These are phyloP conservation scores for Salvia miltiorrhiza DNA, from an alignment of 257 asterid species.

Conservation along the genomic window DNA sequence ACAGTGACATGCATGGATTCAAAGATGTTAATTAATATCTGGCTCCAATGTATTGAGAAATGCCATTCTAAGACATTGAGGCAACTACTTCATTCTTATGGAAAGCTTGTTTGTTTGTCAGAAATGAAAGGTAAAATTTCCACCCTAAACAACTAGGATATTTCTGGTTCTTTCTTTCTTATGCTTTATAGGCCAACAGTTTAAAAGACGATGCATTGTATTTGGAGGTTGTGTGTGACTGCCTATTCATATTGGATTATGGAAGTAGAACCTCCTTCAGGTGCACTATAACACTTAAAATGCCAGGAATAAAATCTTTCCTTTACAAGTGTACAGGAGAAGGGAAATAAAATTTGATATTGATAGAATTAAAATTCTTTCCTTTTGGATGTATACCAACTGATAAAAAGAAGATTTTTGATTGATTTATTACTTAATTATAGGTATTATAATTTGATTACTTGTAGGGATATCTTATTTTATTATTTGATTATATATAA, in stretches of 20 bases:
- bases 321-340: not conserved
- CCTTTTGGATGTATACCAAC: no score
- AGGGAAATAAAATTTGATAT: not conserved
- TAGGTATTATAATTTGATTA: not conserved
- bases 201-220: not conserved
- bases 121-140: constrained; percentile 64
- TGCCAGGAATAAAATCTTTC: not conserved
- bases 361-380: not conserved
- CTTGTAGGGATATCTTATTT: not conserved
- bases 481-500: not conserved
- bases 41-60: constrained; percentile 78
- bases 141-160: not conserved
- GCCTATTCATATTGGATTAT: not conserved
- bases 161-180: not conserved
- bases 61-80: constrained; percentile 90
- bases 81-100: constrained; percentile 72
- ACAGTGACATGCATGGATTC: constrained; percentile 51
- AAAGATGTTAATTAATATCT: constrained; percentile 55
- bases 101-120: constrained; percentile 74
- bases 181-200: not conserved
- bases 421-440: no score
- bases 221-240: not conserved
- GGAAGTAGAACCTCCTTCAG: not conserved
- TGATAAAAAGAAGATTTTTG: no score
- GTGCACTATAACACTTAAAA: not conserved